These are phyloP conservation scores for Prosopis cineraria DNA, from an alignment of 306 rosid genomes.

Conservation along the genomic window DNA sequence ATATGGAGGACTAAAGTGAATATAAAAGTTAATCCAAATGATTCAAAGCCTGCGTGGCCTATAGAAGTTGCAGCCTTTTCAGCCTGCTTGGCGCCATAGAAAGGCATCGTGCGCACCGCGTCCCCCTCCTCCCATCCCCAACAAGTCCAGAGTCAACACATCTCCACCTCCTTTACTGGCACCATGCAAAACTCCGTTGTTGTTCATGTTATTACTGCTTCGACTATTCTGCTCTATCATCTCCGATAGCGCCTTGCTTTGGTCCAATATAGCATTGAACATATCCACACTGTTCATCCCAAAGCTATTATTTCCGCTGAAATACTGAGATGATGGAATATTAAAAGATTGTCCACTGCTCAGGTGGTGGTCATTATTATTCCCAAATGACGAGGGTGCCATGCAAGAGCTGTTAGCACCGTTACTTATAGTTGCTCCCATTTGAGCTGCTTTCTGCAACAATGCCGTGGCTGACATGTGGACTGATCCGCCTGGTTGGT, in stretches of 20 bases:
- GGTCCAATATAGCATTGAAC: conserved; percentile 53
- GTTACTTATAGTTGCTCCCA: conserved; percentile 58
- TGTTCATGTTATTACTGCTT: neutral
- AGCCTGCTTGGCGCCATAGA: conserved; percentile 38
- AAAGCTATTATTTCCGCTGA: conserved; percentile 1
- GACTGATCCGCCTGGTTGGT: conserved; percentile 29
- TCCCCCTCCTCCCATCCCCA: conserved; percentile 58
- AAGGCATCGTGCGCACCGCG: conserved; percentile 37
- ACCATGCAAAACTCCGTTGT: conserved; percentile 35
- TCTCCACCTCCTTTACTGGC: conserved; percentile 39
- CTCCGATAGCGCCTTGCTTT: conserved; percentile 46
- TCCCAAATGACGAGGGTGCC: conserved; percentile 57
- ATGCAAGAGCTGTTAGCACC: conserved; percentile 13
- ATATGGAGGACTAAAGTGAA: neutral
- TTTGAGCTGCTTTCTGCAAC: conserved; percentile 76
- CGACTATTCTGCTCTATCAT: conserved; percentile 41
- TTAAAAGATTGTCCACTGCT: conserved; percentile 36
- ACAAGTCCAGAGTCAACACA: conserved; percentile 65
- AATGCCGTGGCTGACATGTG: conserved; percentile 73
- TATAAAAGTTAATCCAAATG: conserved; percentile 19
- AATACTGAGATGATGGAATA: conserved; percentile 30
- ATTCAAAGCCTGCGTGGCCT: conserved; percentile 38
- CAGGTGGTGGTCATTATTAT: conserved; percentile 14
- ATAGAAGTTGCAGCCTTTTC: conserved; percentile 31
- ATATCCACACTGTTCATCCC: conserved; percentile 43